Evolutionary conservation across 2,329 filamentous ascomycete species (phyloP).

Genomic region (Colletotrichum acutatum): DNA sequence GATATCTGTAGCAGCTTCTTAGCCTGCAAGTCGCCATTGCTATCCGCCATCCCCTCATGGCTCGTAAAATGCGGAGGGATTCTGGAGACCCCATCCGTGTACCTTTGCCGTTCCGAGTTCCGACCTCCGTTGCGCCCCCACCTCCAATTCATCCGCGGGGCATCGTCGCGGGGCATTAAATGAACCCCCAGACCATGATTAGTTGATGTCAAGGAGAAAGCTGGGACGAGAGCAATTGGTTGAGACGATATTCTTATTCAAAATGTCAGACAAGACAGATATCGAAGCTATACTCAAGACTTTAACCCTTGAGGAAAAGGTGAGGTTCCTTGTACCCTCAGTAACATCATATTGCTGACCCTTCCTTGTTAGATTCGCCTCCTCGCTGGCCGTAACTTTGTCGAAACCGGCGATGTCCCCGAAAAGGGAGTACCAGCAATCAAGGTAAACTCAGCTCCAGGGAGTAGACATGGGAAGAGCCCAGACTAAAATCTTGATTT

Average conservation of each 20-base stretch:
- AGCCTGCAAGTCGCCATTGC: conserved; percentile 3
- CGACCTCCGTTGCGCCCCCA: conserved; percentile 13
- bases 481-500: too few relatives aligned
- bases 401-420: conserved; percentile 24
- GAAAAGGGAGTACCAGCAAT: conserved; percentile 28
- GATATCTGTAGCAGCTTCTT: not conserved
- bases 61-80: conserved; percentile 8
- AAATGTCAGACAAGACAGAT: conserved; percentile 23
- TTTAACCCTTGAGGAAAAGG: conserved; percentile 46
- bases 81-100: not conserved
- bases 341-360: not conserved
- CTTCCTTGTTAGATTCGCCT: conserved; percentile 20
- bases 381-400: conserved; percentile 32
- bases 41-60: not conserved
- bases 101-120: conserved; percentile 22
- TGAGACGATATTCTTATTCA: not conserved
- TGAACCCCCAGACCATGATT: not conserved
- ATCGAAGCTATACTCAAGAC: conserved; percentile 42
- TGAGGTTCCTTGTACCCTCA: not conserved
- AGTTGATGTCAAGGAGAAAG: not conserved
- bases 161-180: conserved; percentile 14
- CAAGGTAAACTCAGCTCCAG: not conserved
- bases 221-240: not conserved
- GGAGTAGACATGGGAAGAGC: too few relatives aligned
- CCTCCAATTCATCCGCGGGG: not conserved